Base-by-base conservation (phyloP, 768 basidiomycete species). In the Panaeolus papilionaceus region DNA sequence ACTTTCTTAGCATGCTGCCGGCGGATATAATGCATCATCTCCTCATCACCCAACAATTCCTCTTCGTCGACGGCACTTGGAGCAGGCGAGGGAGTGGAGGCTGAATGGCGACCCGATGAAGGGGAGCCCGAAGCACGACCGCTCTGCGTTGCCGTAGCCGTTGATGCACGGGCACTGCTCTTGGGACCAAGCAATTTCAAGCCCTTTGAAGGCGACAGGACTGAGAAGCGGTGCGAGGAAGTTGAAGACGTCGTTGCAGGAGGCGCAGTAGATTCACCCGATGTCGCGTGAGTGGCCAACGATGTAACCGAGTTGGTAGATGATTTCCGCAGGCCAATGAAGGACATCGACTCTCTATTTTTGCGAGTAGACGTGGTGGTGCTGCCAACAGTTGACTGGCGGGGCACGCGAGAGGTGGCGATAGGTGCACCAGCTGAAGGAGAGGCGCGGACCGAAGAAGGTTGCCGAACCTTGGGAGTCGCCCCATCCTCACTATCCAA, bases 1-100 rank as follows among this genome's bases (percentile, higher is more conserved):
- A 95, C 76, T 78, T 92, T 94, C 82, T 95, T 95, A 44, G 93
- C 88, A 71, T 95, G 92, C 70, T 98, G 94, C 28, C 96, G 87
- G 71, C 89, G 88, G 70, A 98, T 93, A 78, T 97, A 99, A 67
- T 92, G 91, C 74, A 93, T 79, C 98, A 99, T 99, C 81, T 99
- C 98, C 69, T 98, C 96, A 75, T 99, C 98, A 16, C 94, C 98
- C 18, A 92, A 80, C 7, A 92, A 63, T 76, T 96, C 94, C 69
- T 96, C 95, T 67, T 96, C 96, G 67, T 94, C 94, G 2, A 92
- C 82, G 2, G 86, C 82, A 71, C 88, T 90, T 33, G 91, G 90
- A 6, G 86, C 88, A 0, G 96, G 95, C 1, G 96, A 97, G 3
- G 94, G 93, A 1, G 93, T 94, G 4, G 92, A 94, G 26, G 91